Conservation (phyloP, 2,329 filamentous ascomycete genomes). For the Podosphaera xanthii region DNA sequence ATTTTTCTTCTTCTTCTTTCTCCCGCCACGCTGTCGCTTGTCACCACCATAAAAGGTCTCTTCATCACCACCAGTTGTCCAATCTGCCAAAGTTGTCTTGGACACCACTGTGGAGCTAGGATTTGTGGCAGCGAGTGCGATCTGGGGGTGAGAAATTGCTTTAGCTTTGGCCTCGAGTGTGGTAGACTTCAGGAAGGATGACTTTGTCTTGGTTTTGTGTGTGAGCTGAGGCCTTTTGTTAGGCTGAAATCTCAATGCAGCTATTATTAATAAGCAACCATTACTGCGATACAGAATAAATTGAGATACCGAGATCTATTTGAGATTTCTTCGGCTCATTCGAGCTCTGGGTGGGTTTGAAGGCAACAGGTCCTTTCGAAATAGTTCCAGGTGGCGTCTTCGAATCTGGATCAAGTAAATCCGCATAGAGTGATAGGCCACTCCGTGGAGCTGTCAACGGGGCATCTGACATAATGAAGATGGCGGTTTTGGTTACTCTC, state of each 20-base stretch:
- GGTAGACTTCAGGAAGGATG: slow-evolving; percentile 28
- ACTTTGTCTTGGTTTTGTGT: slow-evolving; percentile 37
- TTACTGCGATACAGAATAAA: slow-evolving; percentile 13
- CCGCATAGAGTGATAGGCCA: slow-evolving; percentile 59
- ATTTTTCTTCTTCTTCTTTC: slow-evolving; percentile 48
- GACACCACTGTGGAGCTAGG: slow-evolving; percentile 19
- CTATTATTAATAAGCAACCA: slow-evolving; percentile 25
- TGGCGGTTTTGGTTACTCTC: neutral
- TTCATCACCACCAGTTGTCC: slow-evolving; percentile 61
- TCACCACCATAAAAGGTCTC: slow-evolving; percentile 38
- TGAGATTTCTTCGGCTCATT: slow-evolving; percentile 31
- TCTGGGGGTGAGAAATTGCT: slow-evolving; percentile 13
- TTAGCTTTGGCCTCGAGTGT: slow-evolving; percentile 9
- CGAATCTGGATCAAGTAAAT: slow-evolving; percentile 48
- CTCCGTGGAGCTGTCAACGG: slow-evolving; percentile 18
- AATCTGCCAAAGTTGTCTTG: slow-evolving; percentile 59
- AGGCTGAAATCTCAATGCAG: slow-evolving; percentile 65
- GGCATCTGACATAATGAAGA: slow-evolving; percentile 12
- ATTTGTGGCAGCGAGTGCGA: slow-evolving; percentile 13
- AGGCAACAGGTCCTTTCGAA: slow-evolving; percentile 51
- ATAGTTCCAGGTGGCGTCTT: slow-evolving; percentile 31
- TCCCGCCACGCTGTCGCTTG: slow-evolving; percentile 50
- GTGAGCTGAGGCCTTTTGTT: slow-evolving; percentile 53
- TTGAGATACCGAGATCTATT: slow-evolving; percentile 33
- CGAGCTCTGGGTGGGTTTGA: slow-evolving; percentile 28